Base-by-base conservation (phyloP, 1,284 basidiomycete genomes). In the Xanthoconium separans region DNA sequence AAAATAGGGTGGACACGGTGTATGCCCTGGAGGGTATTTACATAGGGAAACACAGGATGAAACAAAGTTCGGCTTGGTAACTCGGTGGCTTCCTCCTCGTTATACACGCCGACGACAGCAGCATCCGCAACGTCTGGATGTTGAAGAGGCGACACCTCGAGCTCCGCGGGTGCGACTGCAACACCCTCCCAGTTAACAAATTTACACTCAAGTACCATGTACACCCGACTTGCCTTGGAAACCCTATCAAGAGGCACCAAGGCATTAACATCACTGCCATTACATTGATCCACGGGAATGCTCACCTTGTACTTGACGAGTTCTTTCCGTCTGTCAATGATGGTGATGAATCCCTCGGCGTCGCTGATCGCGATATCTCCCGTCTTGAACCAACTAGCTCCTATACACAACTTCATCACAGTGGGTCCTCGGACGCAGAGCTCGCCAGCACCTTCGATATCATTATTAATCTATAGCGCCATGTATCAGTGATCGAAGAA, bases 251-350 rank as follows among this genome's bases (percentile, higher is more conserved):
- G 16, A 18, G 44, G n/a, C 3, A 22, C 15, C 4, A n/a, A 12
- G 6, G 8, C 10, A 8, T 39, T 11, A 51, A 29, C 11, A 11
- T 36, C 12, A 48, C n/a, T n/a, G n/a, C 31, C 16, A 36, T 10
- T 12, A 20, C 4, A 27, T 2, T 13, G 18, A n/a, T 5, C 10
- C 1, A 30, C 11, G 3, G 6, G 24, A 9, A 15, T 2, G 1
- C 20, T 13, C 36, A 77, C 85, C 75, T 88, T 89, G 71, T 93
- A 93, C 69, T 93, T 93, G 74, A 94, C 90, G 33, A 93, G 71
- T 65, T 93, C 91, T 62, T 93, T 93, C 59, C 83, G 78, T 42
- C 88, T 70, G 62, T 90, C 87, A 2, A 89, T 81, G 48, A 89
- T 83, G 45, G 73, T 78, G 59, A 79, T 85, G 58, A 73, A 85